phyloP scores from a whole-genome alignment of 148 eudicot genomes.

The Fagopyrum tataricum region DNA sequence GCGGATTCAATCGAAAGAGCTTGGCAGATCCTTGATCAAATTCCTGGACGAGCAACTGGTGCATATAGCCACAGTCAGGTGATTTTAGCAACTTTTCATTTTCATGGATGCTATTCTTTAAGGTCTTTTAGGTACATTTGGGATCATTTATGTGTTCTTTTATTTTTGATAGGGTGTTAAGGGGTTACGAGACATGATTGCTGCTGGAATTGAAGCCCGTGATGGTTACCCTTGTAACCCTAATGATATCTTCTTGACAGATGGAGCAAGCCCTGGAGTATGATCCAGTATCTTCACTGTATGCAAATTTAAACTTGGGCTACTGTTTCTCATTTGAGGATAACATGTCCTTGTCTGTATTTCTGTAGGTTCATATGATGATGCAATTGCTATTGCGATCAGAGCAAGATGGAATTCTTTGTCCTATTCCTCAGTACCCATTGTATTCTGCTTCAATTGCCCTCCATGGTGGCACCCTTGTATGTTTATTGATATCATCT shows the following conservation, averaged over 20 bases:
- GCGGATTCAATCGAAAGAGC: slow-evolving; percentile 78
- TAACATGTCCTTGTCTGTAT: not conserved
- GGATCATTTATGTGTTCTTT: not conserved
- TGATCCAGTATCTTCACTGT: not conserved
- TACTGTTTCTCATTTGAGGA: not conserved
- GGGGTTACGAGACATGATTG: slow-evolving; percentile 85
- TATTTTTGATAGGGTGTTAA: slow-evolving; percentile 59
- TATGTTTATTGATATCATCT: slow-evolving; percentile 25
- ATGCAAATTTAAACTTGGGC: not conserved
- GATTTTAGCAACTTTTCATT: not conserved
- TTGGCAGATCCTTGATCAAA: slow-evolving; percentile 74
- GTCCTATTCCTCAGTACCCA: slow-evolving; percentile 97
- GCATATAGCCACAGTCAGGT: slow-evolving; percentile 98
- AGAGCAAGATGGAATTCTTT: slow-evolving; percentile 82
- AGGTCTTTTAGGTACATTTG: not conserved
- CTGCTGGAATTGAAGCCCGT: slow-evolving; percentile 91
- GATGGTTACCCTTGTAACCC: slow-evolving; percentile 90
- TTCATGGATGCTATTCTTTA: not conserved
- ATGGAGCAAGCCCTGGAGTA: slow-evolving; percentile 77
- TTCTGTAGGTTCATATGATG: slow-evolving; percentile 84
- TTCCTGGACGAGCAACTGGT: slow-evolving; percentile 93
- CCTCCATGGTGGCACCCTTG: slow-evolving; percentile 96
- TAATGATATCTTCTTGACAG: slow-evolving; percentile 93
- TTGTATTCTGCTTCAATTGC: slow-evolving; percentile 95
- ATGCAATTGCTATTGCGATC: slow-evolving; percentile 85